These are phyloP conservation scores for Anaeromyces robustus DNA, from an alignment of 192 early-diverging fungal species.

Conservation along the genomic window DNA sequence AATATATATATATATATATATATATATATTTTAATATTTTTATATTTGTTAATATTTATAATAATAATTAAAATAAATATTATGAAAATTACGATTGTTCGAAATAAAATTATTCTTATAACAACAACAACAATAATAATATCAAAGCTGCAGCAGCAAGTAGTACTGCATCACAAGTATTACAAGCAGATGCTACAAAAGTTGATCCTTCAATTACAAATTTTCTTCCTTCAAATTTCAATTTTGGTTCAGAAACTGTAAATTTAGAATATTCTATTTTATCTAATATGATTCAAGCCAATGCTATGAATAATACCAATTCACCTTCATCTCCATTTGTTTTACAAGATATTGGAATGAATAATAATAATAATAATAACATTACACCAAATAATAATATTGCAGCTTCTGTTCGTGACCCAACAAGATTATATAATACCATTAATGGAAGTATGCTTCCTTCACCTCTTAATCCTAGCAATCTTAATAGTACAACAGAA, in stretches of 20 bases:
- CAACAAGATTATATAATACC: neutral
- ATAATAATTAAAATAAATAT: too few species aligned
- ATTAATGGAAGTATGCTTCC: neutral
- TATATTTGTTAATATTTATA: too few species aligned
- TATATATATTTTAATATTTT: too few species aligned
- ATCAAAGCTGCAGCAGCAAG: neutral
- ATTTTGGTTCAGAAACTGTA: conserved; percentile 75
- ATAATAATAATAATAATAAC: too few species aligned
- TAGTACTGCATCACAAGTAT: neutral
- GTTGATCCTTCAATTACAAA: conserved; percentile 11
- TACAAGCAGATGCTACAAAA: conserved; percentile 8
- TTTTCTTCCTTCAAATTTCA: conserved; percentile 24
- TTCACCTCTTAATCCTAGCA: conserved; percentile 1
- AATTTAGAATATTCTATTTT: conserved; percentile 82
- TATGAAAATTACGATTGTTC: too few species aligned
- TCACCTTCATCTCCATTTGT: neutral
- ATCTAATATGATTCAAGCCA: conserved; percentile 70
- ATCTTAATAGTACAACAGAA: conserved; percentile 22
- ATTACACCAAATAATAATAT: neutral
- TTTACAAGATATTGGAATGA: neutral
- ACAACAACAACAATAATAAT: neutral
- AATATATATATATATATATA: too few species aligned
- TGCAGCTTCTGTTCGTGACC: neutral
- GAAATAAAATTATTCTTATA: too few species aligned
- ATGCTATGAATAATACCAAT: conserved; percentile 5